These are phyloP conservation scores for Claviceps pazoutovae DNA, from an alignment of 2,329 filamentous ascomycete genomes.

Conservation along the genomic window DNA sequence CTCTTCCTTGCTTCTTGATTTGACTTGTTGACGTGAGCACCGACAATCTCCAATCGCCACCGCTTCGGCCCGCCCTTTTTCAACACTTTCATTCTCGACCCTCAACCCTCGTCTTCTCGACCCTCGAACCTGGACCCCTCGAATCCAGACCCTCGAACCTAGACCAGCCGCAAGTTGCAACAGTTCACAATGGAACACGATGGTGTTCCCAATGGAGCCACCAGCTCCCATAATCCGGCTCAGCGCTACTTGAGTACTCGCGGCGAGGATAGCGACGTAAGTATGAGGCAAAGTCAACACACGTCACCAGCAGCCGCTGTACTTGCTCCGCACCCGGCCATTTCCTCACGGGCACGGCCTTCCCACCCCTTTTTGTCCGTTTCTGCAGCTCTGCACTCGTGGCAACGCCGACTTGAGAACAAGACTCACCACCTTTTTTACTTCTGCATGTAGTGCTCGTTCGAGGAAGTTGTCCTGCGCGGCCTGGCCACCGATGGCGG, in stretches of 20 bases:
- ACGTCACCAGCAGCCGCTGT: background rate
- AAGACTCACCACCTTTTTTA: no score
- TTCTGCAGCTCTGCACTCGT: background rate
- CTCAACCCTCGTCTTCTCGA: background rate
- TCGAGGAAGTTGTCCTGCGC: conserved; percentile 83
- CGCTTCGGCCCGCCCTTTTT: conserved; percentile 3
- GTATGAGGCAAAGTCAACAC: conserved; percentile 5
- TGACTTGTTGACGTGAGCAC: background rate
- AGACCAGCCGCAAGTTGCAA: background rate
- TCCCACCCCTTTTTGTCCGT: no score
- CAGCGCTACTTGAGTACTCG: conserved; percentile 38
- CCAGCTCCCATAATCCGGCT: conserved; percentile 27
- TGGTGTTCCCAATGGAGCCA: conserved; percentile 20
- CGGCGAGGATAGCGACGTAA: conserved; percentile 35
- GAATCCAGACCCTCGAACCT: background rate
- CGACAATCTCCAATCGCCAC: conserved; percentile 1
- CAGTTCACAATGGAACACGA: conserved; percentile 26
- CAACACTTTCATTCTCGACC: background rate
- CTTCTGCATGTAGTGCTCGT: conserved; percentile 49
- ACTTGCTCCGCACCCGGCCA: background rate
- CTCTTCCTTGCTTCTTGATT: background rate
- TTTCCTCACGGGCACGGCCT: no score
- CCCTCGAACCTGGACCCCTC: background rate
- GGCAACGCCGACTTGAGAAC: background rate
- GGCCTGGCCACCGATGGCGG: conserved; percentile 77